Evolutionary conservation across 108 stramenopile genomes (phyloP), one percentile per base, ranked within the genome.

Genomic region (Cyclotella cryptica): DNA sequence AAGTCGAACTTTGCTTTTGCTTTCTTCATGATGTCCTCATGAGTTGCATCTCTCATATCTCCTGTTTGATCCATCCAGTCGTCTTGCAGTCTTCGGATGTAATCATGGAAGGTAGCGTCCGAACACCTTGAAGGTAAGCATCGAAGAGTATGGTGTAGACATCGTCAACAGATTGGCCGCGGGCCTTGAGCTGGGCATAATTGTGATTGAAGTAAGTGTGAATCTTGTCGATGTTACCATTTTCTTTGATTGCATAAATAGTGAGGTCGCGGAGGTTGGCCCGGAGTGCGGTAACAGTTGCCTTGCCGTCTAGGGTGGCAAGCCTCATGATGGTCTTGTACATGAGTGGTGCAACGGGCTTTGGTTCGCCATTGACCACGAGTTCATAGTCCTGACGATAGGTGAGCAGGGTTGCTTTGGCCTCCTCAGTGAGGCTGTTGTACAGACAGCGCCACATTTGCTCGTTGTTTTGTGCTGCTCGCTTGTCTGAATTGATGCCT

Each of bases 321-420:
- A 63, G 27, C 6, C 39, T 27, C 62, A 63, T 63, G 35, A 63
- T 63, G 12, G 62, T 63, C 40, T 63, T 63, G 40, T 30, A 63
- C 9, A 63, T 12, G 12, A 63, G 13, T 13, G 62, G 40, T 28
- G 39, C 40, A n/a, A 18, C 9, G 10, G 7, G 3, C 14, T 41
- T 14, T 39, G 29, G 11, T 30, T 41, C 10, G 4, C 35, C 30
- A 17, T 27, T 22, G n/a, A 30, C 30, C 1, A n/a, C 1, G 3
- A 41, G 30, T 5, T 27, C 62, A 12, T 0, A 41, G 40, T 27
- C 49, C 8, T 51, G 3, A 3, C 8, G 17, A 19, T 51, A 41
- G 18, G 62, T n/a, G 3, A 41, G 30, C 39, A 39, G 10, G 0
- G 12, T 13, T 27, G 39, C 35, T 41, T 27, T 27, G 22, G 62